Evolutionary conservation across 148 eudicot species (phyloP), one percentile per base, ranked within the genome.

Genomic region (Beta vulgaris): DNA sequence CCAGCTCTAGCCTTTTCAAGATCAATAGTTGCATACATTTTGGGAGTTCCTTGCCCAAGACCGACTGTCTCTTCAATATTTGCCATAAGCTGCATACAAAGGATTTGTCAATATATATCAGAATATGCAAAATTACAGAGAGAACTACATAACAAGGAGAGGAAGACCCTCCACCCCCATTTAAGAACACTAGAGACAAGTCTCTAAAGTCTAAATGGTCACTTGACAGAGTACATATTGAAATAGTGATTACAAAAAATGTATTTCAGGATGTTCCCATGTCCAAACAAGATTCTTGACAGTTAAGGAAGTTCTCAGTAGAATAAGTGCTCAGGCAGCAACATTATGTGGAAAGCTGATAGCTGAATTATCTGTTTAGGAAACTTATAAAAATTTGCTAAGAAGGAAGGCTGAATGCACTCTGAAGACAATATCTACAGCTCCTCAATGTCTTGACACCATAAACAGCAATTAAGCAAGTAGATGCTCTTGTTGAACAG

Each of bases 1-100:
- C 92, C 96, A 78, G 82, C 96, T 77, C 96, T 84, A 71, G 89
- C 86, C 77, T 76, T 91, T 75, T 91, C 96, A 65, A 91, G 88
- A 83, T 91, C 96, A 23, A 91, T 70, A 42, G 88, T 85, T 55
- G 96, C 92, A 73, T 91, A 91, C 63, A 91, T 83, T 78, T 85
- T 87, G 63, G 91, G 87, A 54, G 88, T 86, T 65, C 92, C 92
- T 80, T 87, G 69, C 46, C 96, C 96, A 43, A 91, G 28, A 32
- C 96, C 96, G 78, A 88, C 88, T 10, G 76, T 80, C 77, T 87
- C 92, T 73, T 85, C 88, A 71, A 91, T 65, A 73, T 86, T 85
- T 19, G 79, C 88, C 88, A 84, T 85, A 26, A 91, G 78, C 96
- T 91, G 72, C 78, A 77, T 46, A 31, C 78, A 71, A 36, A 51